A percentile compares a stretch with the other conserved stretches of the same genome.
These are phyloP conservation scores for Quercus berberidifolia DNA, from an alignment of 306 rosid species.

Conservation along the genomic window DNA sequence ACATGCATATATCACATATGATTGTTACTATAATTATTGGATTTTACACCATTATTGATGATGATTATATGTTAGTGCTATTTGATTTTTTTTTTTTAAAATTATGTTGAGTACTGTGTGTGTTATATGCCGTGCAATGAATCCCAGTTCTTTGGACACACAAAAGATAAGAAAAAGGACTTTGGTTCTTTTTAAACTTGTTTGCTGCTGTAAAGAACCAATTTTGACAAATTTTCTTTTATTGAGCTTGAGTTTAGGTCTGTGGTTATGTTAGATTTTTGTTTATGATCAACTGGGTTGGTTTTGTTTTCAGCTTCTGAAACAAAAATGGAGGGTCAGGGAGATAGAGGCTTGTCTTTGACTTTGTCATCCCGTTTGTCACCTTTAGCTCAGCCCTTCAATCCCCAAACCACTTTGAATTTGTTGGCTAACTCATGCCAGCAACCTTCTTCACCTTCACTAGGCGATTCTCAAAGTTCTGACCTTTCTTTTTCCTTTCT, in stretches of 20 bases:
- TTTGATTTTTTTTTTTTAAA: background rate
- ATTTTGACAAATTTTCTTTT: no score
- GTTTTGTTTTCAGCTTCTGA: background rate
- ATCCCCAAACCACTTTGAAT: conserved; percentile 22
- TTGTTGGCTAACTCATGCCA: background rate
- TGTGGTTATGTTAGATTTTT: background rate
- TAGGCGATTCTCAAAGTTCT: conserved; percentile 1
- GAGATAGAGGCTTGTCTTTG: conserved; percentile 5
- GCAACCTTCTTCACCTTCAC: conserved; percentile 5
- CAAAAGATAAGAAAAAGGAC: background rate
- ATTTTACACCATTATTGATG: background rate
- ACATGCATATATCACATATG: background rate
- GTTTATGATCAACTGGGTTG: background rate
- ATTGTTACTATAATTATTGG: background rate
- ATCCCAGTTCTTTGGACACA: background rate
- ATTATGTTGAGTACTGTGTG: background rate
- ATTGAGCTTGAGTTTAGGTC: background rate
- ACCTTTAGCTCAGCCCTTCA: conserved; percentile 57
- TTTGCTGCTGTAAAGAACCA: background rate
- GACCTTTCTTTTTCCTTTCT: conserved; percentile 40
- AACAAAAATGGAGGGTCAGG: conserved; percentile 18
- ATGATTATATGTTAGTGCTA: background rate
- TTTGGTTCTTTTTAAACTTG: background rate
- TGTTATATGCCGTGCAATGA: background rate
- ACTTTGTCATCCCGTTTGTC: conserved; percentile 47